These are phyloP conservation scores for Schrenkiella parvula DNA, from an alignment of 345 rosid genomes.

Conservation along the genomic window DNA sequence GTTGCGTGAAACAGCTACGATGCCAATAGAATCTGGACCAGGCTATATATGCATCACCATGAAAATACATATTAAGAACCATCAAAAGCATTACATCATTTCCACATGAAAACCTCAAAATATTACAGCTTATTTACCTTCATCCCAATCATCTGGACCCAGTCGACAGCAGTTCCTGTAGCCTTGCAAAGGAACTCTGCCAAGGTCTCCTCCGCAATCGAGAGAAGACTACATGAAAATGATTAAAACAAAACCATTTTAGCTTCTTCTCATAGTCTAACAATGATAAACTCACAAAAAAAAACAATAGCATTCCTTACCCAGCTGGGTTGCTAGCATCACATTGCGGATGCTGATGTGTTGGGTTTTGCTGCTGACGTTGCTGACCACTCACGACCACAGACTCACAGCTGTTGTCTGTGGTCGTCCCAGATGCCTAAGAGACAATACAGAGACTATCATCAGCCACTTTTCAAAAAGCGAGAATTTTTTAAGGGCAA, in stretches of 20 bases:
- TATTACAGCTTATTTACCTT: slow-evolving; percentile 46
- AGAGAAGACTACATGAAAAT: slow-evolving; percentile 55
- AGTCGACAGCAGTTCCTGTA: slow-evolving; percentile 99
- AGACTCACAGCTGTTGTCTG: slow-evolving; percentile 99
- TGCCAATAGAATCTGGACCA: slow-evolving; percentile 99
- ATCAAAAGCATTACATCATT: not conserved
- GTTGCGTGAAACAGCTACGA: slow-evolving; percentile 97
- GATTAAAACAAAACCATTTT: not conserved
- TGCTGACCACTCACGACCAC: slow-evolving; percentile 98
- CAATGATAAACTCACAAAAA: not conserved
- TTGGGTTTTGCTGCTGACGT: slow-evolving; percentile 95
- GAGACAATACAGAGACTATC: not conserved
- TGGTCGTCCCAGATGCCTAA: slow-evolving; percentile 88
- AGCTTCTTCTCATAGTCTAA: not conserved
- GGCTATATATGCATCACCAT: slow-evolving; percentile 47
- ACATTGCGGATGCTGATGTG: slow-evolving; percentile 80
- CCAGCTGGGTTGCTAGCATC: slow-evolving; percentile 99
- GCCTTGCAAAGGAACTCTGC: slow-evolving; percentile 62
- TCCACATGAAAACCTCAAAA: not conserved
- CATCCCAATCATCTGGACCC: slow-evolving; percentile 99
- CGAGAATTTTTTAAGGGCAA: not conserved
- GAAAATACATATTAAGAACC: not conserved
- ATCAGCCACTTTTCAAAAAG: not conserved
- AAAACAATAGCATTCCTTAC: slow-evolving; percentile 35
- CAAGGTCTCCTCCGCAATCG: slow-evolving; percentile 96